Percentiles rank a stretch among this genome's conserved stretches.
Evolutionary conservation across 768 basidiomycete genomes (phyloP).

Genomic region (Trametes maxima): DNA sequence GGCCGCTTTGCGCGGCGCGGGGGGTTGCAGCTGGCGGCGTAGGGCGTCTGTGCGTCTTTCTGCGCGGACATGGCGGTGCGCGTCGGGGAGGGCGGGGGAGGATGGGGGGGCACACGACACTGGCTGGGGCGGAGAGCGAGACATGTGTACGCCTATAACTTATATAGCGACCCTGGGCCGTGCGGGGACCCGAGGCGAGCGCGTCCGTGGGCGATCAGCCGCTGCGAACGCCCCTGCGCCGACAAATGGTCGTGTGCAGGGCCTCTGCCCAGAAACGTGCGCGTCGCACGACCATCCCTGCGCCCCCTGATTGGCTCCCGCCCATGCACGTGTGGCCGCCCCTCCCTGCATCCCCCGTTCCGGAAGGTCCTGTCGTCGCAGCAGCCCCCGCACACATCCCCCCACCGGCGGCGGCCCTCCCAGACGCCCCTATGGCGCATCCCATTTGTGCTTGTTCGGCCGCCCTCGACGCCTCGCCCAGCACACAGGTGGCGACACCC

Average conservation of each 20-base stretch:
- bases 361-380: conserved; percentile 20
- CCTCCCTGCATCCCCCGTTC: conserved; percentile 5
- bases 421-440: background rate
- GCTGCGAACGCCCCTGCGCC: conserved; percentile 14
- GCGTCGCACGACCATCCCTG: conserved; percentile 34
- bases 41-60: conserved; percentile 28
- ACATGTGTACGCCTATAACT: conserved; percentile 9
- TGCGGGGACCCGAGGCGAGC: background rate
- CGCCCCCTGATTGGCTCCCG: conserved; percentile 29
- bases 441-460: background rate
- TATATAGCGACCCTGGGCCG: conserved; percentile 8
- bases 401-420: background rate
- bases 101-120: conserved; percentile 23
- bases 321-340: conserved; percentile 31
- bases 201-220: conserved; percentile 14
- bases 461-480: background rate
- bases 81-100: conserved; percentile 1
- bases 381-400: background rate
- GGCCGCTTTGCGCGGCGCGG: conserved; percentile 48
- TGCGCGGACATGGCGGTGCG: conserved; percentile 17
- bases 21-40: conserved; percentile 45
- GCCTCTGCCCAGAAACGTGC: conserved; percentile 26
- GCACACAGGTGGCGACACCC: background rate
- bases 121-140: background rate
- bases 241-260: conserved; percentile 33